These are phyloP conservation scores for Cajanus cajan DNA, from an alignment of 306 rosid species.

Conservation along the genomic window DNA sequence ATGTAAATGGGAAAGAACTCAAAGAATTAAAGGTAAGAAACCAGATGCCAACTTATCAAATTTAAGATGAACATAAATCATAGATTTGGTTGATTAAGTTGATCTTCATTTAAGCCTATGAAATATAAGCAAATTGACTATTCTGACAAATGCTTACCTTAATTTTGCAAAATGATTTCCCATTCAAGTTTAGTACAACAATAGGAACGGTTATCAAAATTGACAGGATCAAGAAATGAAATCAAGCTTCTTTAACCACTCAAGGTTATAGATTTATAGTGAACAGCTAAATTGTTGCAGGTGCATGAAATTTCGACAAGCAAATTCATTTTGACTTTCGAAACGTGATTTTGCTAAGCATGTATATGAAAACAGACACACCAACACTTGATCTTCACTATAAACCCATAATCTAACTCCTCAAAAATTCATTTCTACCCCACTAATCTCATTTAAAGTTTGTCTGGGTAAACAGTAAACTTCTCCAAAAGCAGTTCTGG, in stretches of 20 bases:
- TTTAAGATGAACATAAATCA: not conserved
- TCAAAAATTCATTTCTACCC: not conserved
- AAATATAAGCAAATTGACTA: not conserved
- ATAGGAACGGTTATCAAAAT: not conserved
- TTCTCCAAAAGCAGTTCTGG: no score
- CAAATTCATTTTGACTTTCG: not conserved
- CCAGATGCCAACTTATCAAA: not conserved
- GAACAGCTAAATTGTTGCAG: not conserved
- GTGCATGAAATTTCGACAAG: not conserved
- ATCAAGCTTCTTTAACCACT: conserved; percentile 2
- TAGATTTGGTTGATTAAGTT: not conserved
- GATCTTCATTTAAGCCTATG: not conserved
- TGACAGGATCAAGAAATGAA: not conserved
- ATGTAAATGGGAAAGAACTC: not conserved
- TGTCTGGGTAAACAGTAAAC: no score
- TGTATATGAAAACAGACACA: not conserved
- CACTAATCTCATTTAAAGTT: not conserved
- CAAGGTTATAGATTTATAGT: not conserved
- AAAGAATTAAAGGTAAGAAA: not conserved
- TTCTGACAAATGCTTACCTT: not conserved
- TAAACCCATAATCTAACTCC: not conserved
- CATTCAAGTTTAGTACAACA: not conserved
- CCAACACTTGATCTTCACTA: not conserved
- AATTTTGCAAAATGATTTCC: not conserved
- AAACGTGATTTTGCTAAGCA: not conserved